phyloP scores from a whole-genome alignment of 768 basidiomycete genomes.

The Boletales sp. region DNA sequence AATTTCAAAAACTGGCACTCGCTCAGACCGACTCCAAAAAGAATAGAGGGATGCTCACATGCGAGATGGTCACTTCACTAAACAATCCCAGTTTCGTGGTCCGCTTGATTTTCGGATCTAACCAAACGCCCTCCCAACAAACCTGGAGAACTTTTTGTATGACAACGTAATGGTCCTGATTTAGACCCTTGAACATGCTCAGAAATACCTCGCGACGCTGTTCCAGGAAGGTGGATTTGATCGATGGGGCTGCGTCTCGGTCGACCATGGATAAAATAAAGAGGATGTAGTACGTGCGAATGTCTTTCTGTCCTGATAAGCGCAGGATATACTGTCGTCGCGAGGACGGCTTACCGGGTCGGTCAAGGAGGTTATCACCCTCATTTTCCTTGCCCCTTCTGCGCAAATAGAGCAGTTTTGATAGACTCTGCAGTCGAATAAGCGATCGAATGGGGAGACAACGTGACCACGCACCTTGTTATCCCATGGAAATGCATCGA shows the following conservation, averaged over 20 bases:
- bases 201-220: constrained; percentile 63
- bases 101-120: constrained; percentile 66
- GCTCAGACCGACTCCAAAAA: neutral
- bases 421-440: constrained; percentile 45
- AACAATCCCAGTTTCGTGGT: constrained; percentile 72
- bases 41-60: constrained; percentile 41
- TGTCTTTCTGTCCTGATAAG: constrained; percentile 47
- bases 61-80: constrained; percentile 58
- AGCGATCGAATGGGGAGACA: neutral
- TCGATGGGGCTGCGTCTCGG: constrained; percentile 38
- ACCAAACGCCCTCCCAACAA: constrained; percentile 77
- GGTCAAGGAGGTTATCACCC: constrained; percentile 37
- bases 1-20: constrained; percentile 60
- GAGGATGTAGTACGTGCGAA: constrained; percentile 70
- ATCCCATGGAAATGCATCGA: constrained; percentile 78
- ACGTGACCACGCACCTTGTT: constrained; percentile 48
- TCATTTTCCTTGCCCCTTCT: constrained; percentile 49
- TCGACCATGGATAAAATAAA: constrained; percentile 75
- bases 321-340: neutral
- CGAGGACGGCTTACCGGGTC: constrained; percentile 48
- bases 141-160: constrained; percentile 64
- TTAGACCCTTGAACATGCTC: constrained; percentile 70
- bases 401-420: constrained; percentile 68
- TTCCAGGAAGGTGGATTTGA: constrained; percentile 67
- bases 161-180: constrained; percentile 61